Evolutionary conservation across 2,329 filamentous ascomycete genomes (phyloP).

Genomic region (Aureobasidium zeae): DNA sequence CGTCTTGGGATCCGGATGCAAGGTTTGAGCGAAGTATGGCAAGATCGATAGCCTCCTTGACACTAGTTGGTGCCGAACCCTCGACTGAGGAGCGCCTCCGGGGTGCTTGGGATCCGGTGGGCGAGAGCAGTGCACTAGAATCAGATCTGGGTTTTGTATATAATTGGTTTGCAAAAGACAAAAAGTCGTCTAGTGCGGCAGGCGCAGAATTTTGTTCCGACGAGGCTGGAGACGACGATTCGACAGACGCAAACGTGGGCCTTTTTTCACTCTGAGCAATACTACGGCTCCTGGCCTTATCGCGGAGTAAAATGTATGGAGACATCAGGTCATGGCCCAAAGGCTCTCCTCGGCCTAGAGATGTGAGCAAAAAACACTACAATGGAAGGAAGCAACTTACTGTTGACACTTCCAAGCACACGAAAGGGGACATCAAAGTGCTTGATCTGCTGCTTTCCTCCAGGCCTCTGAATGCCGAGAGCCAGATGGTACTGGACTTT

Average conservation of each 20-base stretch:
- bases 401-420: constrained; percentile 85
- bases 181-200: constrained; percentile 52
- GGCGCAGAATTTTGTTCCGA: constrained; percentile 33
- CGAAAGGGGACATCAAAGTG: constrained; percentile 91
- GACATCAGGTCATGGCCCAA: constrained; percentile 90
- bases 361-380: constrained; percentile 20
- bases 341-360: constrained; percentile 62
- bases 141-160: constrained; percentile 50
- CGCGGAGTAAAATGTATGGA: constrained; percentile 80
- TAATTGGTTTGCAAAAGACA: constrained; percentile 68
- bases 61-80: constrained; percentile 37
- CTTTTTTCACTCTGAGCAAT: constrained; percentile 25
- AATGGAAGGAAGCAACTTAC: constrained; percentile 26
- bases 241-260: constrained; percentile 18
- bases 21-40: constrained; percentile 75
- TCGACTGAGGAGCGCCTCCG: constrained; percentile 42
- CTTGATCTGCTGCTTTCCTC: constrained; percentile 70
- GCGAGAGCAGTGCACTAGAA: constrained; percentile 58
- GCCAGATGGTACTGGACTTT: constrained; percentile 88
- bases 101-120: constrained; percentile 42
- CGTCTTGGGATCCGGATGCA: constrained; percentile 24
- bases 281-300: constrained; percentile 55
- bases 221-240: too few relatives aligned
- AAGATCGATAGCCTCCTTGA: constrained; percentile 80
- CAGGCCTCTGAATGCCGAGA: constrained; percentile 81